phyloP scores from a whole-genome alignment of 306 rosid genomes.

The Erythrophleum fordii region DNA sequence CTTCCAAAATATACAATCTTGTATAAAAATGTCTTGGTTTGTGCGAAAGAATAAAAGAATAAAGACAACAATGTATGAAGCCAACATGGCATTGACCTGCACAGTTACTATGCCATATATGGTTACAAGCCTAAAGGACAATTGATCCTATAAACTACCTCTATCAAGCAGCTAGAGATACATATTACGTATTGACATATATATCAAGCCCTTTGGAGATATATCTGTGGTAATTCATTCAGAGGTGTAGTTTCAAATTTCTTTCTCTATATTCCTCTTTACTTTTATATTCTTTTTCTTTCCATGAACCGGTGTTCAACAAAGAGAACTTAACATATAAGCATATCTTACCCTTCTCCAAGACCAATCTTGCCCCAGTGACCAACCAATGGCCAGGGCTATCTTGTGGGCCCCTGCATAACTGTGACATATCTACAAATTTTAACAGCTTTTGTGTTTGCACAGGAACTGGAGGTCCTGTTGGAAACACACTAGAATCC shows the following conservation, averaged over 20 bases:
- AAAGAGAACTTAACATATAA: conserved; percentile 80
- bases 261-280: neutral
- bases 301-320: conserved; percentile 53
- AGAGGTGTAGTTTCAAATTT: neutral
- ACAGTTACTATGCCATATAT: neutral
- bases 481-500: conserved; percentile 82
- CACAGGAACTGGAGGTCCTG: conserved; percentile 79
- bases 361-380: conserved; percentile 73
- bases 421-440: conserved; percentile 65
- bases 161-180: neutral
- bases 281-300: neutral
- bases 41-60: conserved; percentile 8
- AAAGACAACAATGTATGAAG: neutral
- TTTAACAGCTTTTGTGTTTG: conserved; percentile 69
- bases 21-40: neutral
- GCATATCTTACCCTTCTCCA: conserved; percentile 80
- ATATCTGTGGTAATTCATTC: neutral
- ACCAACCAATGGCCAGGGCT: conserved; percentile 94
- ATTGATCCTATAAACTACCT: neutral
- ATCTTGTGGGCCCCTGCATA: conserved; percentile 78
- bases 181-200: neutral
- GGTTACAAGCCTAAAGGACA: neutral
- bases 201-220: neutral
- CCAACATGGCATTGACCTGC: neutral
- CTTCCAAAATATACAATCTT: neutral